Evolutionary conservation across 345 rosid species (phyloP), one percentile per base, ranked within the genome.

Genomic region (Hypericum androsaemum): DNA sequence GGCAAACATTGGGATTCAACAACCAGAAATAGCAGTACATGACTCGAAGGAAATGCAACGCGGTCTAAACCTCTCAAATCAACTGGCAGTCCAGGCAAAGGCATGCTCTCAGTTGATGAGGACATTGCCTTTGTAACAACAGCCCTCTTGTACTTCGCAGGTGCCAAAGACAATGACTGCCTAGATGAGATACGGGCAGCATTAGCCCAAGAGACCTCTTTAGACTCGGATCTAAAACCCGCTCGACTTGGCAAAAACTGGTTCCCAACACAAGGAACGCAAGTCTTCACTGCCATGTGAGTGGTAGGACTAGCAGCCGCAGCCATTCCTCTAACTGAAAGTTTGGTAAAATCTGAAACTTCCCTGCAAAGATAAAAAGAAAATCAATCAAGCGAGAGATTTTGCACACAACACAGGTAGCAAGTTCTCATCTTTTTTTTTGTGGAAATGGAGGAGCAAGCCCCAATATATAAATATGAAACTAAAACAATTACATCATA

Each of bases 41-140:
- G 8, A 10, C 15, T n/a, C 4, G 28, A 45, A 28, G 16, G 15
- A 45, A 45, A 45, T 14, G 1, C 8, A 22, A 22, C 2, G 32
- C 32, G 32, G 32, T 22, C 32, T 22, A 22, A 1, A 77, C 83
- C 83, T 73, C 77, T 71, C 51, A 80, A 69, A 65, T 81, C 83
- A 72, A 74, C 37, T 49, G 80, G 80, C 69, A 81, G 45, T 65
- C 81, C 83, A 0, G 72, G 61, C 53, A 76, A 55, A 54, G 80
- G 74, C 45, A 22, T 57, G 48, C 54, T 53, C 53, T 73, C 76
- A 53, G 52, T 68, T 7, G 44, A 43, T 6, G 56, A 10, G 6
- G 81, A 62, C 64, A 54, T 59, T 43, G 83, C 78, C 62, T 50
- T 69, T 12, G 14, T 13, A 9, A 75, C 51, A 8, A 68, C 64